These are phyloP conservation scores for Trametes cingulata DNA, from an alignment of 768 basidiomycete genomes.

Conservation along the genomic window DNA sequence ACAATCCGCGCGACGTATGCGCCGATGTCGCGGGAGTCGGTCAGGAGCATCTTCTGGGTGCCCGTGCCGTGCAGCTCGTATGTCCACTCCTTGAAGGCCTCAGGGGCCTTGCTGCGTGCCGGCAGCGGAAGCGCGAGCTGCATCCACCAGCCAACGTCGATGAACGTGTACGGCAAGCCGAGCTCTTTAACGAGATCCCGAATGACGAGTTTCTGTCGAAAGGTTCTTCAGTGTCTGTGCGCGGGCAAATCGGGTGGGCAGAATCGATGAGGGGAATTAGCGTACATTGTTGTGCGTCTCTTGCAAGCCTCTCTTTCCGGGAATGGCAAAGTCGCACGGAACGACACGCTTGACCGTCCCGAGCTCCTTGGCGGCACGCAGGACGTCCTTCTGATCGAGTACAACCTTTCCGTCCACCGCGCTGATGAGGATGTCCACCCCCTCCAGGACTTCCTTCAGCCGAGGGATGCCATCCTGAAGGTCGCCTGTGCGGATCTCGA, in stretches of 20 bases:
- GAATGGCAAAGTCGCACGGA: constrained; percentile 29
- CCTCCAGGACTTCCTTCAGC: constrained; percentile 21
- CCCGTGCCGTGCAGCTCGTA: constrained; percentile 23
- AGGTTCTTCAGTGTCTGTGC: constrained; percentile 24
- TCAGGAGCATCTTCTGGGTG: constrained; percentile 24
- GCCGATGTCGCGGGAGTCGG: constrained; percentile 30
- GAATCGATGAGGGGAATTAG: neutral
- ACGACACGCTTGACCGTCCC: constrained; percentile 26
- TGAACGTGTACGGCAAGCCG: constrained; percentile 32
- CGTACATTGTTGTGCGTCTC: constrained; percentile 15
- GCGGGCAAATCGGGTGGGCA: neutral
- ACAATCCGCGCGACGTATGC: constrained; percentile 34
- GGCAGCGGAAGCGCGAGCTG: constrained; percentile 22
- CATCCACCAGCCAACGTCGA: constrained; percentile 37
- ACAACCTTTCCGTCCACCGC: neutral
- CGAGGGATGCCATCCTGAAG: constrained; percentile 10
- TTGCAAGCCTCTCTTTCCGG: constrained; percentile 14
- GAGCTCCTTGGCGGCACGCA: constrained; percentile 26
- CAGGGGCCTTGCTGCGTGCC: neutral
- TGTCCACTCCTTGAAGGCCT: neutral
- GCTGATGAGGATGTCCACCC: constrained; percentile 22
- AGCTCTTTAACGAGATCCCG: constrained; percentile 27
- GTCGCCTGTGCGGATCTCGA: constrained; percentile 24
- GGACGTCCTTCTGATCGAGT: constrained; percentile 18
- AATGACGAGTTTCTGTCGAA: constrained; percentile 33